Percentiles rank a stretch among this genome's conserved stretches.
Evolutionary conservation across 2,329 filamentous ascomycete genomes (phyloP).

Genomic region (Septoria petroselini): DNA sequence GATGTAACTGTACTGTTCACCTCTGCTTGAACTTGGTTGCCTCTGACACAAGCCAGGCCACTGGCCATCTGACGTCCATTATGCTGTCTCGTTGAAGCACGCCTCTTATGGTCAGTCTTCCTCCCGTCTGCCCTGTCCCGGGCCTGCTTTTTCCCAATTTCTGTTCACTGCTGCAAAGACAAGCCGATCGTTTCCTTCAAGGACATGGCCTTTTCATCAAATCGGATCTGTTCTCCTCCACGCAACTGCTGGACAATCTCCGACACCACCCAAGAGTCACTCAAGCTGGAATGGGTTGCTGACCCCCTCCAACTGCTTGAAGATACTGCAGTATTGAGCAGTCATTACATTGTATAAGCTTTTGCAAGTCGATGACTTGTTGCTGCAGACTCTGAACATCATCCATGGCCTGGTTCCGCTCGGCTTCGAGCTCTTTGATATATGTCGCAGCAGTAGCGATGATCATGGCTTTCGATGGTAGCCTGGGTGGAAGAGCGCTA

Average conservation of each 20-base stretch:
- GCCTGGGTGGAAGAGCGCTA: slow-evolving; percentile 41
- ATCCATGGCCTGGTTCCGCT: slow-evolving; percentile 41
- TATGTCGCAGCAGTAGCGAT: slow-evolving; percentile 47
- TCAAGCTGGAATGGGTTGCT: slow-evolving; percentile 8
- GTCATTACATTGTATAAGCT: slow-evolving; percentile 47
- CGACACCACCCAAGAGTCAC: neutral
- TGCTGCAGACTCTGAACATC: slow-evolving; percentile 41
- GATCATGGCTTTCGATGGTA: slow-evolving; percentile 46
- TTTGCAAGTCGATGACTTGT: slow-evolving; percentile 44
- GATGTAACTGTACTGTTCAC: too few species aligned
- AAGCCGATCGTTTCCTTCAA: neutral
- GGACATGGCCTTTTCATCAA: too few species aligned
- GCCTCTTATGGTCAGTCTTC: neutral
- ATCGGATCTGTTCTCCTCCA: neutral
- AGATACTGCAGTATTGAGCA: slow-evolving; percentile 36
- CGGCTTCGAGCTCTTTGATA: slow-evolving; percentile 47
- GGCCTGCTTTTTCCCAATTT: slow-evolving; percentile 1
- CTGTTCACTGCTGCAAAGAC: neutral
- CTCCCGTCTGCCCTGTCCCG: neutral
- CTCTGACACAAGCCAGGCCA: too few species aligned
- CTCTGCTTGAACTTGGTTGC: too few species aligned
- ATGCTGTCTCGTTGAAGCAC: too few species aligned
- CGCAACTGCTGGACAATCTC: neutral
- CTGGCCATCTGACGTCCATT: too few species aligned
- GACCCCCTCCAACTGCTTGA: slow-evolving; percentile 21